Conservation (phyloP, 2,329 filamentous ascomycete genomes). For the Periconia macrospinosa region DNA sequence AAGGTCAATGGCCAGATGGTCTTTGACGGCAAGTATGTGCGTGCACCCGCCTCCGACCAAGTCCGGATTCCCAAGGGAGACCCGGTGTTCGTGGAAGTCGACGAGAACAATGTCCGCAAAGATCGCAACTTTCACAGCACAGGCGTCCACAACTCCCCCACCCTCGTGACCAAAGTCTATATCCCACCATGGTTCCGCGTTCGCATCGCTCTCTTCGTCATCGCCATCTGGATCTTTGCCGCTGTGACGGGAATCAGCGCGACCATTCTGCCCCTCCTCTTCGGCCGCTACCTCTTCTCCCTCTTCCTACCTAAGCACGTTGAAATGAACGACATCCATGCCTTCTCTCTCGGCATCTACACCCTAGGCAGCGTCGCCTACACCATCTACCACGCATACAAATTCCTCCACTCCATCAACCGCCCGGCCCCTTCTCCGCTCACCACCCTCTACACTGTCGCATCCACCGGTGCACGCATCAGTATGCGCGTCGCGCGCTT, state of each 20-base stretch:
- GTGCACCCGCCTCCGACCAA: slow-evolving; percentile 92
- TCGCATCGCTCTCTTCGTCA: slow-evolving; percentile 81
- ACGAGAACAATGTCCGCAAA: slow-evolving; percentile 65
- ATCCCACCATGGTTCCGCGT: slow-evolving; percentile 84
- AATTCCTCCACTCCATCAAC: slow-evolving; percentile 35
- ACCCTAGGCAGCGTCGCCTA: slow-evolving; percentile 72
- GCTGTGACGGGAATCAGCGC: slow-evolving; percentile 81
- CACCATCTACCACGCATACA: slow-evolving; percentile 53
- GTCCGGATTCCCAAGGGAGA: slow-evolving; percentile 88
- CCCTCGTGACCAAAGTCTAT: slow-evolving; percentile 57
- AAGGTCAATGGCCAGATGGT: slow-evolving; percentile 59
- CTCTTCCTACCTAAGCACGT: slow-evolving; percentile 65
- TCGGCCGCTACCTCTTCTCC: slow-evolving; percentile 79
- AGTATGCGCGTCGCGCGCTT: slow-evolving; percentile 53
- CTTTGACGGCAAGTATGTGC: slow-evolving; percentile 79
- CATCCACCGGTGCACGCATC: slow-evolving; percentile 28
- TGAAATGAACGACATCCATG: slow-evolving; percentile 91
- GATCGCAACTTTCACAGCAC: slow-evolving; percentile 56
- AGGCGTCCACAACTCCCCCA: slow-evolving; percentile 43
- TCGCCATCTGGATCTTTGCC: slow-evolving; percentile 91
- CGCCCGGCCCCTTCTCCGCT: slow-evolving; percentile 31
- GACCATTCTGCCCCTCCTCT: slow-evolving; percentile 82
- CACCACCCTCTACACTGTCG: slow-evolving; percentile 29
- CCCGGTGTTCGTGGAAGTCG: slow-evolving; percentile 77
- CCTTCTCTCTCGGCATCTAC: slow-evolving; percentile 89